A percentile compares a stretch with the other conserved stretches of the same genome.
Conservation (phyloP, 768 basidiomycete species). For the Chalciporus sphaerocephalus region DNA sequence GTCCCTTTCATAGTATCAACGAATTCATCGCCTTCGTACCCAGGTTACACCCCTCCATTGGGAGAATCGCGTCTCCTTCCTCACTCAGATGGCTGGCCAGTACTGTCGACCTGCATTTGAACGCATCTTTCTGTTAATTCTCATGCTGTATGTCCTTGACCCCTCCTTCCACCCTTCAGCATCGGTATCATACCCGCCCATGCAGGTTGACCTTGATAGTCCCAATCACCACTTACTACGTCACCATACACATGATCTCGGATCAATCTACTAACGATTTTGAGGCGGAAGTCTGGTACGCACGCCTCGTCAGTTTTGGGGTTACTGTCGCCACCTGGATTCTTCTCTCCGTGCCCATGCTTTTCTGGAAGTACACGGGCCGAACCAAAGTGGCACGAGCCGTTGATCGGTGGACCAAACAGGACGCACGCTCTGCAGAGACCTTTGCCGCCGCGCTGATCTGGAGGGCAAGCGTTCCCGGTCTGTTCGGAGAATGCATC, state of each 20-base stretch:
- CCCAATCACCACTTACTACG: constrained; percentile 37
- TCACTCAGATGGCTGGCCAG: constrained; percentile 34
- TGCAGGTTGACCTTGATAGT: constrained; percentile 37
- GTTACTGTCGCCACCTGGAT: constrained; percentile 37
- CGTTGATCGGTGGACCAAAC: constrained; percentile 37
- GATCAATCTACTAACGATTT: background rate
- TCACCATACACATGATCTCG: constrained; percentile 23
- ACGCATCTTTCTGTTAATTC: constrained; percentile 36
- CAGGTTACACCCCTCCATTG: constrained; percentile 44
- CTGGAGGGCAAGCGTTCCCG: constrained; percentile 42
- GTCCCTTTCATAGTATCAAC: background rate
- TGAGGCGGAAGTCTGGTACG: constrained; percentile 29
- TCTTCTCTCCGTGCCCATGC: constrained; percentile 39
- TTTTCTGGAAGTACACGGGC: constrained; percentile 47
- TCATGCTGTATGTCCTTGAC: constrained; percentile 35
- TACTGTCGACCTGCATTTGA: constrained; percentile 46
- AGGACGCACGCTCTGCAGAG: constrained; percentile 32
- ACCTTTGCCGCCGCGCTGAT: constrained; percentile 29
- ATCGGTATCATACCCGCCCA: background rate
- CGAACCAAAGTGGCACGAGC: constrained; percentile 36
- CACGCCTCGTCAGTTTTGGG: constrained; percentile 35
- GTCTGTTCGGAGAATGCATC: constrained; percentile 34
- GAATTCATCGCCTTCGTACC: background rate
- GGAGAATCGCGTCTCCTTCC: constrained; percentile 38
- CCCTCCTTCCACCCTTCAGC: background rate